These are phyloP conservation scores for Solanum corneliomulleri DNA, from an alignment of 257 asterid species.

Conservation along the genomic window DNA sequence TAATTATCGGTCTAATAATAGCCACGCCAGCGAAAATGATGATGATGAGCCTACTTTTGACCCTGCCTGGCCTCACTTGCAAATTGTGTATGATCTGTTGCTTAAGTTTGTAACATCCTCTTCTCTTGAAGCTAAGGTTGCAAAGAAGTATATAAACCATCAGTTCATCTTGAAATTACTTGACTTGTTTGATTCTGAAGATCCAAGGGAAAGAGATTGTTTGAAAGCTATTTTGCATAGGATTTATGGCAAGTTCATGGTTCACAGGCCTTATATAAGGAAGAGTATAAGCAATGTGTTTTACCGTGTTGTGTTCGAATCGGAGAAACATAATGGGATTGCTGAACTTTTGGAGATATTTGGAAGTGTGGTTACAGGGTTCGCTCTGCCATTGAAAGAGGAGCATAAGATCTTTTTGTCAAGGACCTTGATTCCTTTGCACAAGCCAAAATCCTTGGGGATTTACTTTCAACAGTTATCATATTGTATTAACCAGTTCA, in stretches of 20 bases:
- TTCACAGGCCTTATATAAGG: conserved; percentile 72
- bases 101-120: conserved; percentile 56
- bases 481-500: conserved; percentile 58
- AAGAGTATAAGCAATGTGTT: conserved; percentile 61
- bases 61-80: conserved; percentile 83
- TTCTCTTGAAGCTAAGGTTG: conserved; percentile 56
- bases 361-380: conserved; percentile 87
- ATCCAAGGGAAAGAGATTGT: conserved; percentile 84
- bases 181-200: conserved; percentile 76
- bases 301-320: conserved; percentile 54
- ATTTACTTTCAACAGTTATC: conserved; percentile 72
- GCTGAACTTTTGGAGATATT: conserved; percentile 78
- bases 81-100: conserved; percentile 63
- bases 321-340: conserved; percentile 68
- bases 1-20: conserved; percentile 16
- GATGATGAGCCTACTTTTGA: conserved; percentile 69
- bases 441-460: conserved; percentile 74
- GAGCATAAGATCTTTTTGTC: conserved; percentile 75
- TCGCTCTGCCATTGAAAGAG: conserved; percentile 75
- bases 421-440: conserved; percentile 62
- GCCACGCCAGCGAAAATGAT: conserved; percentile 32
- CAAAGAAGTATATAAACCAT: conserved; percentile 60
- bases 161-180: conserved; percentile 48
- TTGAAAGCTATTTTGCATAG: conserved; percentile 70
- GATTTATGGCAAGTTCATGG: conserved; percentile 78